These are phyloP conservation scores for Mycothermus thermophilus DNA, from an alignment of 495 filamentous ascomycete genomes.

Conservation along the genomic window DNA sequence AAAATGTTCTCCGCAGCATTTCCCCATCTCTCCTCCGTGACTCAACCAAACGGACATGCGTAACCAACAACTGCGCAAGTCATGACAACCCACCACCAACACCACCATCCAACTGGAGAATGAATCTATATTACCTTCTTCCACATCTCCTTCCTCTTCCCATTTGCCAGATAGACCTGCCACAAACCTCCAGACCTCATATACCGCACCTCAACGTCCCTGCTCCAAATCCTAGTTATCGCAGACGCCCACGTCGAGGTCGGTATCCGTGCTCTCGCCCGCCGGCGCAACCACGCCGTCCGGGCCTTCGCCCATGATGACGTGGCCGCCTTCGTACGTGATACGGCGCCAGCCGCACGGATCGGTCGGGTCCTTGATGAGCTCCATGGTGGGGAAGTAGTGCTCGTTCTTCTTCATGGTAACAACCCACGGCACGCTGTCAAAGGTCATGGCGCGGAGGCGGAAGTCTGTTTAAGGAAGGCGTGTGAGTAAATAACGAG, in stretches of 20 bases:
- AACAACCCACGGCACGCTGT: constrained; percentile 93
- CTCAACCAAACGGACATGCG: no score
- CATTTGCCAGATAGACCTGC: no score
- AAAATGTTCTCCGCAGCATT: no score
- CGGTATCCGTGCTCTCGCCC: constrained; percentile 17
- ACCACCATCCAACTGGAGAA: no score
- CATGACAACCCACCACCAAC: no score
- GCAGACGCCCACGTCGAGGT: constrained; percentile 12
- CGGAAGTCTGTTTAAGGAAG: constrained; percentile 54
- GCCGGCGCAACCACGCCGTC: constrained; percentile 25
- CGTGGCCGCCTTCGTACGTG: constrained; percentile 50
- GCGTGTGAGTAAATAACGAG: background rate
- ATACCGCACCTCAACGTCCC: background rate
- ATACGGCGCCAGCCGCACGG: constrained; percentile 56
- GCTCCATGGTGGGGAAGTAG: constrained; percentile 89
- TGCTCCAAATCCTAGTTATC: background rate
- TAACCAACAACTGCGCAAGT: no score
- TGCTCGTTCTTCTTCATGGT: constrained; percentile 99
- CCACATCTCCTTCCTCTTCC: no score
- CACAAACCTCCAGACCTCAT: no score
- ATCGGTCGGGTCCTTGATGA: constrained; percentile 54
- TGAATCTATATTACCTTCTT: no score
- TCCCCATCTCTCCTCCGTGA: no score
- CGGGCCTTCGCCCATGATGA: constrained; percentile 33
- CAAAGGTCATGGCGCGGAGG: constrained; percentile 85